Percentiles rank a stretch among this genome's conserved stretches.
Evolutionary conservation across 805 yeast genomes (phyloP).

Genomic region (Cyberlindnera misumaiensis): DNA sequence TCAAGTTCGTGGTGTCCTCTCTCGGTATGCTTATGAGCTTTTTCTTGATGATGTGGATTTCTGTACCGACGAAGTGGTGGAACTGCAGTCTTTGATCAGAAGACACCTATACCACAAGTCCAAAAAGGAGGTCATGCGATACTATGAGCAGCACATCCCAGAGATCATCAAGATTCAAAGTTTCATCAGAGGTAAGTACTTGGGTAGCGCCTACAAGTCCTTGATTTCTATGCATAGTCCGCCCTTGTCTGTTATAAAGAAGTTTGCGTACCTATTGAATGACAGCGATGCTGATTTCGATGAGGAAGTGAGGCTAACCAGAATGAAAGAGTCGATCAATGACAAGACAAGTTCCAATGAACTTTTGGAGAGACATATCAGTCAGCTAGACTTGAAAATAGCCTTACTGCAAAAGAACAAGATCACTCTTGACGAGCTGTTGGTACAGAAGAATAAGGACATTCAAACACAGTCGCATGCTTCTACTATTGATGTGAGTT

Average conservation of each 20-base stretch:
- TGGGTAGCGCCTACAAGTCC: constrained; percentile 66
- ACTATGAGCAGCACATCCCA: constrained; percentile 51
- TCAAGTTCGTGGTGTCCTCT: constrained; percentile 52
- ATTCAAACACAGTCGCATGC: constrained; percentile 4
- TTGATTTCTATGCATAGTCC: constrained; percentile 69
- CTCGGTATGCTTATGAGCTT: constrained; percentile 50
- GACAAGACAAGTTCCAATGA: constrained; percentile 67
- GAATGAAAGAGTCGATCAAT: constrained; percentile 59
- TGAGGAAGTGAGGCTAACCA: constrained; percentile 64
- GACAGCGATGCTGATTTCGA: constrained; percentile 69
- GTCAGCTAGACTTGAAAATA: constrained; percentile 71
- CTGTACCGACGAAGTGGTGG: constrained; percentile 31
- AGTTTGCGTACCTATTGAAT: constrained; percentile 68
- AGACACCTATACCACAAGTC: constrained; percentile 38
- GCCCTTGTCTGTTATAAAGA: constrained; percentile 65
- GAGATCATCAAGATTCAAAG: constrained; percentile 71
- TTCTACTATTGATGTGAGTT: constrained; percentile 20
- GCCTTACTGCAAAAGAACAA: constrained; percentile 74
- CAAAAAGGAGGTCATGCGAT: constrained; percentile 27
- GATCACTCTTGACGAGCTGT: constrained; percentile 66
- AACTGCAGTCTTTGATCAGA: constrained; percentile 49
- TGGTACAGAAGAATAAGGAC: constrained; percentile 32
- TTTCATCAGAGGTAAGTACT: constrained; percentile 56
- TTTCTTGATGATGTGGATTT: constrained; percentile 46
- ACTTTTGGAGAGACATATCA: constrained; percentile 63